Evolutionary conservation across 2,329 filamentous ascomycete species (phyloP).

Genomic region (Aspergillus sp.): DNA sequence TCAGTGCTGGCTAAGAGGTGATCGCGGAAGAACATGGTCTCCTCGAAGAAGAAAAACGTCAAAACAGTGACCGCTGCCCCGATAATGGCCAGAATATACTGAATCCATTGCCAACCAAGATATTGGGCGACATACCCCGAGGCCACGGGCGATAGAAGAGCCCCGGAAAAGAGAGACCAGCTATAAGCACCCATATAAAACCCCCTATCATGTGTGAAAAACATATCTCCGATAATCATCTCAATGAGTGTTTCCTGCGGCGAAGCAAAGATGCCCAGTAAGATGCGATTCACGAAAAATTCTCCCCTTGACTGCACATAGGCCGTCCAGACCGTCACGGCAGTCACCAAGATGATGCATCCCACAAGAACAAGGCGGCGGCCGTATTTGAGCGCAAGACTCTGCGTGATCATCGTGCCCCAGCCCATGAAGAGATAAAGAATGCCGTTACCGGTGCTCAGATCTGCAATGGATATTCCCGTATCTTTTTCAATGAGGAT

Average conservation of each 20-base stretch:
- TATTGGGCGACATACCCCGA: neutral
- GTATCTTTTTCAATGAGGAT: neutral
- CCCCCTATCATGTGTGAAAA: conserved; percentile 5
- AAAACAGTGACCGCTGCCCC: neutral
- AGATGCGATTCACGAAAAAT: conserved; percentile 7
- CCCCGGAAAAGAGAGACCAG: conserved; percentile 3
- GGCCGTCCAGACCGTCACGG: neutral
- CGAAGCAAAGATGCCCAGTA: neutral
- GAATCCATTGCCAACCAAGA: conserved; percentile 7
- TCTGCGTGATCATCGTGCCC: conserved; percentile 58
- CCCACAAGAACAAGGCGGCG: conserved; percentile 45
- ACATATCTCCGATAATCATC: neutral
- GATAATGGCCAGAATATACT: neutral
- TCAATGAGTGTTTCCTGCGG: neutral
- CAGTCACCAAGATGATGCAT: neutral
- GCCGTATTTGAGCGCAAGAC: conserved; percentile 57
- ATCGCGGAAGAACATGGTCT: conserved; percentile 12
- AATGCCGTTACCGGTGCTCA: conserved; percentile 52
- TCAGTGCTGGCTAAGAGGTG: neutral
- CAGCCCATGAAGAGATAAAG: conserved; percentile 59
- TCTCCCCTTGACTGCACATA: neutral
- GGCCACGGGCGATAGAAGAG: conserved; percentile 2
- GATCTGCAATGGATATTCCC: conserved; percentile 35
- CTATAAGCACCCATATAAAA: conserved; percentile 7
- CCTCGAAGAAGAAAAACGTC: conserved; percentile 11